Conservation (phyloP, 2,329 filamentous ascomycete species). For the Coniosporium tulheliwenetii region DNA sequence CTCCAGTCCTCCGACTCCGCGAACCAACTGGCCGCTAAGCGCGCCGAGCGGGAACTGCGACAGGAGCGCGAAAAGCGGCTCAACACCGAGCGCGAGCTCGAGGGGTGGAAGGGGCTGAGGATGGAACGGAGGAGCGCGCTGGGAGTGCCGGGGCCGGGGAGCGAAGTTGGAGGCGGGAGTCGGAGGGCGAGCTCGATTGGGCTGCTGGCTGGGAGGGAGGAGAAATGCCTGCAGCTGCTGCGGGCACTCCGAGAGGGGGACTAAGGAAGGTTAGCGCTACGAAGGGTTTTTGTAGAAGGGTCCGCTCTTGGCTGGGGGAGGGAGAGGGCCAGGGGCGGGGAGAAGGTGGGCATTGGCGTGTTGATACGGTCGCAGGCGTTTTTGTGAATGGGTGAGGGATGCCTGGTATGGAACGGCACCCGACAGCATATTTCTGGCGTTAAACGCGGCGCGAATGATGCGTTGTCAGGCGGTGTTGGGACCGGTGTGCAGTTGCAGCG, state of each 20-base stretch:
- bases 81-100: slow-evolving; percentile 74
- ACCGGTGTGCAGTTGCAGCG: too few relatives aligned
- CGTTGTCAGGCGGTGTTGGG: too few relatives aligned
- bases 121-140: slow-evolving; percentile 38
- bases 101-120: slow-evolving; percentile 60
- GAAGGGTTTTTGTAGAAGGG: slow-evolving; percentile 33
- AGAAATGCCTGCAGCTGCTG: slow-evolving; percentile 9
- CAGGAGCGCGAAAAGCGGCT: slow-evolving; percentile 75
- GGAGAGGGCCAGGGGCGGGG: too few relatives aligned
- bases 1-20: slow-evolving; percentile 76
- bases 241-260: slow-evolving; percentile 5
- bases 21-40: slow-evolving; percentile 64
- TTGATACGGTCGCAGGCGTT: too few relatives aligned
- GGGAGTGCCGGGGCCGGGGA: slow-evolving; percentile 19
- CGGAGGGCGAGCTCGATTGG: slow-evolving; percentile 27
- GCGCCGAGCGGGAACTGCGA: slow-evolving; percentile 76
- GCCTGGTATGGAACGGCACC: too few relatives aligned
- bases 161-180: slow-evolving; percentile 26
- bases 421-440: too few relatives aligned
- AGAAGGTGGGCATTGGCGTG: too few relatives aligned
- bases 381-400: too few relatives aligned
- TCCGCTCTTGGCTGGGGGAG: slow-evolving; percentile 4
- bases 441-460: not conserved
- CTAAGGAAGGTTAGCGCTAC: slow-evolving; percentile 26
- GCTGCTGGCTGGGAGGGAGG: slow-evolving; percentile 9